Base-by-base conservation (phyloP, 768 basidiomycete species). In the Mycena rosella region DNA sequence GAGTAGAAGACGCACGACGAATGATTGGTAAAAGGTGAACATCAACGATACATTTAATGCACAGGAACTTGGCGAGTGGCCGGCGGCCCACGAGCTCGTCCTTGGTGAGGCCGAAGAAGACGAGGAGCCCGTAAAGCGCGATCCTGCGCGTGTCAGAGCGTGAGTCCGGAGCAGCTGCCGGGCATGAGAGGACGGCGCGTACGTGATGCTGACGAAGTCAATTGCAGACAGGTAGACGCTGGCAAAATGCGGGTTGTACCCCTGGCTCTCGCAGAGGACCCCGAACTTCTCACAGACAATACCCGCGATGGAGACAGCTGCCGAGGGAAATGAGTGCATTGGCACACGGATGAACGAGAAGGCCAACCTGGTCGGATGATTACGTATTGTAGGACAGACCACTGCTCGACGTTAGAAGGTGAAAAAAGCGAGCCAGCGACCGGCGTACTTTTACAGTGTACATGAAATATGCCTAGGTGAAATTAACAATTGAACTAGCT, bases 331-430 rank as follows among this genome's bases (percentile, higher is more conserved):
- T 51, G 22, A 40, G 38, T 22, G 5, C 1, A 17, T 26, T 20
- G 5, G 32, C 34, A 45, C n/a, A n/a, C n/a, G n/a, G n/a, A n/a
- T n/a, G n/a, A 17, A 44, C 15, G n/a, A 24, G 10, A 38, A 27
- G 18, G 49, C 63, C 4, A 5, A 63, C 63, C 64, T 42, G 84
- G 85, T 62, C 92, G 84, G 47, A 96, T 81, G 64, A 95, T 87
- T 30, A 95, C 89, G 75, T 96, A 97, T 86, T 98, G 96, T 65
- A 98, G 79, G 7, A 97, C 95, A 44, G 87, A 84, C 94, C 95
- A 96, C 88, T 94, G 75, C 10, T 2, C 2, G 26, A 51, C 8
- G 20, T 60, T 14, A 67, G 58, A 44, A 45, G 29, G 60, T 38
- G n/a, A 65, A 30, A 24, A 42, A 14, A 10, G 18, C 78, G 15